These are phyloP conservation scores for Lichtheimia corymbifera DNA, from an alignment of 371 early-diverging fungal genomes.

Conservation along the genomic window DNA sequence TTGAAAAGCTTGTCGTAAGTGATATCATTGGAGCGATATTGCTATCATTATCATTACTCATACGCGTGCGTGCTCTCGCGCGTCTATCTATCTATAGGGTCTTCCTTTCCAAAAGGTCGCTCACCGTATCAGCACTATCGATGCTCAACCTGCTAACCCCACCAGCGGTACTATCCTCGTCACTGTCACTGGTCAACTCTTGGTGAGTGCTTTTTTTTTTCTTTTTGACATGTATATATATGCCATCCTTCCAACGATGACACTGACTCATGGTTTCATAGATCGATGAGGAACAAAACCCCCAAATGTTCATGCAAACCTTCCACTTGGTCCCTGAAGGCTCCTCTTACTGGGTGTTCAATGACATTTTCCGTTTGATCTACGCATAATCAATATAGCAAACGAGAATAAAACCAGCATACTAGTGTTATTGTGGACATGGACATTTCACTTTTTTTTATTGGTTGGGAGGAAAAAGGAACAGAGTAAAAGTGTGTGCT, in stretches of 20 bases:
- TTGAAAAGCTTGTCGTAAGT: constrained; percentile 81
- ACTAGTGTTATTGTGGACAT: too few relatives aligned
- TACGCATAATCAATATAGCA: constrained; percentile 32
- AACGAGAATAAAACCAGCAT: background rate
- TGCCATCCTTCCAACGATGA: background rate
- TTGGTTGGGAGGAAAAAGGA: background rate
- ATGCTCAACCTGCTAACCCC: constrained; percentile 78
- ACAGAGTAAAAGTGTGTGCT: background rate
- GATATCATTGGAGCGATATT: background rate
- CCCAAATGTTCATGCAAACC: constrained; percentile 80
- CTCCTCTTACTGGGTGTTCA: constrained; percentile 64
- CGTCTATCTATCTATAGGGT: constrained; percentile 38
- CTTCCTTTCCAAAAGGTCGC: constrained; percentile 79
- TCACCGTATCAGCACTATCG: constrained; percentile 71
- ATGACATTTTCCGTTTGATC: constrained; percentile 84
- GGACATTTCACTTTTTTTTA: background rate
- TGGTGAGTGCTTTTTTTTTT: constrained; percentile 48
- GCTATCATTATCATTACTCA: background rate
- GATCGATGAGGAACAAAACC: constrained; percentile 79
- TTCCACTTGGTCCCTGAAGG: constrained; percentile 78
- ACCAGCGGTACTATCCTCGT: constrained; percentile 62
- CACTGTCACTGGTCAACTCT: constrained; percentile 83
- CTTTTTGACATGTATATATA: constrained; percentile 3
- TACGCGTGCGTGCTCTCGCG: background rate
- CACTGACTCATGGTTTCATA: constrained; percentile 17